Evolutionary conservation across 139 green algal species (phyloP), one percentile per base, ranked within the genome.

Genomic region (Dunaliella primolecta): DNA sequence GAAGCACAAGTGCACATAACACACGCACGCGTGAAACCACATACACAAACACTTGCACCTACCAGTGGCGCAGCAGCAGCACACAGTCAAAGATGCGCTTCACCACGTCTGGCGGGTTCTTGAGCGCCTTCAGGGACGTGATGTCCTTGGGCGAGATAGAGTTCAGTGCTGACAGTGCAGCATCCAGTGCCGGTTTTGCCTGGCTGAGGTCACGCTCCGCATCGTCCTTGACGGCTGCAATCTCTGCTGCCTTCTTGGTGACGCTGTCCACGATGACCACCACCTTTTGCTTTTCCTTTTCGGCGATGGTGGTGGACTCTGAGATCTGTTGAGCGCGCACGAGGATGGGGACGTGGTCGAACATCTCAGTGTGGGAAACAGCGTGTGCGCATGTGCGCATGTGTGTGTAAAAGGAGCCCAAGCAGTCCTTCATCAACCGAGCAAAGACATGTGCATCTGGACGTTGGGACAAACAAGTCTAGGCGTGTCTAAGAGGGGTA

Each of bases 41-140:
- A 64, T n/a, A n/a, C n/a, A n/a, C n/a, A n/a, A n/a, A n/a, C n/a
- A n/a, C n/a, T n/a, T n/a, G 46, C 46, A 93, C 86, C 64, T 83
- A 87, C 83, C 85, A 91, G 84, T 93, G 88, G 32, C 91, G 82
- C 78, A 99, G 90, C 37, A 99, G 85, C 46, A 99, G 90, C 88
- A 98, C 95, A 83, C 89, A 93, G 88, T 99, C 96, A 86, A 99
- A 98, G 88, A 99, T 98, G 75, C 96, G 93, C 92, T 98, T 98
- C 55, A 99, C 92, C 46, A 99, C 92, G 86, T 98, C 94, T 23
- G 96, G 96, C 74, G 96, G 96, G 85, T 97, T 98, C 89, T 97
- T 98, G 3, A 99, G 92, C 32, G 96, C 94, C 91, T 98, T 98
- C 3, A 99, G 90, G 15, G 87, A 86, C 20, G 85, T 86, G 86